Evolutionary conservation across 768 basidiomycete species (phyloP), one percentile per base, ranked within the genome.

Genomic region (Mycena sanguinolenta): DNA sequence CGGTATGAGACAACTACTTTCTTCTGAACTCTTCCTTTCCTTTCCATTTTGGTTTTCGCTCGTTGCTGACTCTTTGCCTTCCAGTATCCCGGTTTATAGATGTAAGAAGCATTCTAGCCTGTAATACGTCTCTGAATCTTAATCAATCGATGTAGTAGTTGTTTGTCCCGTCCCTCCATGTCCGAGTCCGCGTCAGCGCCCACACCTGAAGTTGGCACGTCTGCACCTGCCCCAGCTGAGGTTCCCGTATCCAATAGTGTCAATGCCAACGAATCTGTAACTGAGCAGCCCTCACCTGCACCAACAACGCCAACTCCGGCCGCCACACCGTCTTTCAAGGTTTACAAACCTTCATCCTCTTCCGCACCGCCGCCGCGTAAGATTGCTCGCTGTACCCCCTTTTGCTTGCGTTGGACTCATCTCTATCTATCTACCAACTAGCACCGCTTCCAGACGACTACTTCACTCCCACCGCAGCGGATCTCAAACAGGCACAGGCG

Each of bases 401-500:
- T n/a, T 36, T 25, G n/a, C n/a, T n/a, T n/a, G n/a, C n/a, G n/a
- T n/a, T n/a, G n/a, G n/a, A n/a, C 38, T 42, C 49, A n/a, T 46
- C 34, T 46, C 32, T n/a, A 60, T 64, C 66, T 54, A 57, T 58
- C 44, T 52, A 19, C 50, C 46, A 12, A 62, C 49, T 78, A 87
- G 85, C 81, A 61, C 83, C 87, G 21, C 79, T 94, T 16, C 89
- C 94, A 3, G 94, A 95, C 73, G 87, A 89, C 3, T 94, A 91
- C 77, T 95, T 95, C 75, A 87, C 84, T 8, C 92, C 92, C 3
- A 94, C 91, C 14, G 73, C 88, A 19, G 85, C 90, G 8, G 95
- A 96, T 76, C 81, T 96, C 67, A 89, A 87, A 75, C 86, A 86
- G 3, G 89, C 91, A 5, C 94, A 94, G 78, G 82, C 85, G 3